Percentiles rank a stretch among this genome's conserved stretches.
Conservation (phyloP, 2,329 filamentous ascomycete species). For the Colletotrichum brevisporum region DNA sequence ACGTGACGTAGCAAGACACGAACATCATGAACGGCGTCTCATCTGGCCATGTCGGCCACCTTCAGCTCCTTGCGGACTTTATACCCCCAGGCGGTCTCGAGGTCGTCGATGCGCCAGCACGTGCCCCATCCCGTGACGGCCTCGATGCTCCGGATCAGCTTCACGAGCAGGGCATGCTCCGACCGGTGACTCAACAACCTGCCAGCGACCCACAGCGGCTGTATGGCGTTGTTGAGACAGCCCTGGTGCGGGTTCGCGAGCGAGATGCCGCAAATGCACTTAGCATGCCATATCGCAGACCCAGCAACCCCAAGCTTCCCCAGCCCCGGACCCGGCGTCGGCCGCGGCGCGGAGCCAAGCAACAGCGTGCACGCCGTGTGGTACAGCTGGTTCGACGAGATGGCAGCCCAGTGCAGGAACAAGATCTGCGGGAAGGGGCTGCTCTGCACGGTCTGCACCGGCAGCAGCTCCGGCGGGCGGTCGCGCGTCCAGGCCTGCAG, state of each 20-base stretch:
- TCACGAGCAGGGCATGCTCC: conserved; percentile 56
- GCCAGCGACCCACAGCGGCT: conserved; percentile 70
- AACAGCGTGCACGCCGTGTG: conserved; percentile 69
- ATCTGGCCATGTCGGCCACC: conserved; percentile 14
- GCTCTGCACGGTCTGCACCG: conserved; percentile 58
- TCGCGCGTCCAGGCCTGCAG: conserved; percentile 63
- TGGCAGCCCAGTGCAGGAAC: conserved; percentile 67
- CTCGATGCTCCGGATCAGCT: conserved; percentile 65
- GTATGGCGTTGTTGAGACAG: conserved; percentile 70
- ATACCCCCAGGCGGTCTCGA: conserved; percentile 60
- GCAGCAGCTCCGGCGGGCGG: conserved; percentile 62
- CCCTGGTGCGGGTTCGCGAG: conserved; percentile 68
- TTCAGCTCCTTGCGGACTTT: conserved; percentile 45
- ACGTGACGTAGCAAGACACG: not conserved
- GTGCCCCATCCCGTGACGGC: conserved; percentile 67
- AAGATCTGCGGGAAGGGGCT: conserved; percentile 66
- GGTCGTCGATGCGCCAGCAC: conserved; percentile 66
- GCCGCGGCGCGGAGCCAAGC: conserved; percentile 58
- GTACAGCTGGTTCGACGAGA: conserved; percentile 70
- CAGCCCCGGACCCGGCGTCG: conserved; percentile 14
- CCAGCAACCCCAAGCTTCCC: conserved; percentile 44
- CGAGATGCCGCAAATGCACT: conserved; percentile 69
- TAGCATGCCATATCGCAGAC: conserved; percentile 68
- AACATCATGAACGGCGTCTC: not conserved
- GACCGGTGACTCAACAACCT: conserved; percentile 65